A percentile compares a stretch with the other conserved stretches of the same genome.
Evolutionary conservation across 352 stramenopile species (phyloP).

Genomic region (Phytopythium montanum): DNA sequence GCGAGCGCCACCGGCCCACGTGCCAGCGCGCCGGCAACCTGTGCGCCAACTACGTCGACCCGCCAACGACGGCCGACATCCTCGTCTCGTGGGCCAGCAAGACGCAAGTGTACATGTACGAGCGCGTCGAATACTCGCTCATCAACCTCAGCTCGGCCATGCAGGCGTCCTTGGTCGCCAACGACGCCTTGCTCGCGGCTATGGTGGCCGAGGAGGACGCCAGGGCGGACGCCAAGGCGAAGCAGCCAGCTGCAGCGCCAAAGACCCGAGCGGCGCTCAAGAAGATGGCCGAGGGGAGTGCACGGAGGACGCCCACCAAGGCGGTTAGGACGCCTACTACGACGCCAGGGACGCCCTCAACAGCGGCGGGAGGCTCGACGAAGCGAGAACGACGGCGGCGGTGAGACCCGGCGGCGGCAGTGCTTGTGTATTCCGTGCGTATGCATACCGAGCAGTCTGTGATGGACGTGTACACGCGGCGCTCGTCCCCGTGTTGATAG

Average conservation of each 20-base stretch:
- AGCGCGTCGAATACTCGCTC: slow-evolving; percentile 46
- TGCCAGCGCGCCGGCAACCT: slow-evolving; percentile 49
- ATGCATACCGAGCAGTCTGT: not conserved
- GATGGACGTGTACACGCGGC: not conserved
- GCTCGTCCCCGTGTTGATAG: not conserved
- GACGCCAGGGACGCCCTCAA: not conserved
- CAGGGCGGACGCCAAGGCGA: too few species aligned
- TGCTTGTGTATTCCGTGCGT: not conserved
- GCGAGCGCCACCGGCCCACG: slow-evolving; percentile 60
- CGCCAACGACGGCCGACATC: slow-evolving; percentile 62
- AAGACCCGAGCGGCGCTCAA: not conserved
- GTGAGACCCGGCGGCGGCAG: not conserved
- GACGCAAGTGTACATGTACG: slow-evolving; percentile 73
- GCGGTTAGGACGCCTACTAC: not conserved
- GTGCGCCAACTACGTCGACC: slow-evolving; percentile 71
- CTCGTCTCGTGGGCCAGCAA: slow-evolving; percentile 79
- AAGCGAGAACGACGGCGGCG: not conserved
- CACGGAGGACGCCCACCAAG: not conserved
- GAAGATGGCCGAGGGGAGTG: not conserved
- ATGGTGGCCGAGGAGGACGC: not conserved
- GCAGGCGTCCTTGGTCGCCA: not conserved
- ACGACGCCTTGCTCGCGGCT: not conserved
- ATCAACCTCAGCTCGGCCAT: slow-evolving; percentile 28
- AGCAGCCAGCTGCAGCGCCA: not conserved
- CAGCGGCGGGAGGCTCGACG: not conserved